Conservation (phyloP, 768 basidiomycete genomes). For the Leccinum disarticulatum region DNA sequence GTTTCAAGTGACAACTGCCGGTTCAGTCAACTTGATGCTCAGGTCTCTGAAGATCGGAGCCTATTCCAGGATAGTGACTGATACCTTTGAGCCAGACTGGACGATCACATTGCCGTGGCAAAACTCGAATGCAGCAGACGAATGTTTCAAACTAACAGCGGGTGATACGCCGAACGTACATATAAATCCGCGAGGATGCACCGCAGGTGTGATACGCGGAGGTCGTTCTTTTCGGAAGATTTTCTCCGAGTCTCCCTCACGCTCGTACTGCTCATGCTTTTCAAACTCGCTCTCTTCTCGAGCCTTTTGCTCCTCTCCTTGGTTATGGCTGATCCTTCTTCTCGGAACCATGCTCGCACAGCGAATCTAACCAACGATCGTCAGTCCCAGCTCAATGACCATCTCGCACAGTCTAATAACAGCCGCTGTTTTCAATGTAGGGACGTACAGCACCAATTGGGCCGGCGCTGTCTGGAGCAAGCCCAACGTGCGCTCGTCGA, state of each 20-base stretch:
- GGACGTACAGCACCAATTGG: not conserved
- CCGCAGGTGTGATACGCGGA: not conserved
- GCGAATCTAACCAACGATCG: not conserved
- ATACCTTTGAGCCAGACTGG: too few relatives aligned
- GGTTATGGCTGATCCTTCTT: conserved; percentile 1
- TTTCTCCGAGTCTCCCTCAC: not conserved
- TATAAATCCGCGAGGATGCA: not conserved
- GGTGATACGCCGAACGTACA: not conserved
- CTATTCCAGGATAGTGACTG: too few relatives aligned
- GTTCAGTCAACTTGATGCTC: too few relatives aligned
- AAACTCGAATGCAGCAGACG: not conserved
- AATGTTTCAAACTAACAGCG: not conserved
- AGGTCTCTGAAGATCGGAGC: too few relatives aligned
- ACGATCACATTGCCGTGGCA: not conserved
- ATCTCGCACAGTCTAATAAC: not conserved
- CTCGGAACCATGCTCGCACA: not conserved
- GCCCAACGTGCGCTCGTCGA: not conserved
- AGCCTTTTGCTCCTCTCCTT: not conserved
- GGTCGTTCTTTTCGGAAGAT: not conserved
- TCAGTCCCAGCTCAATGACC: not conserved
- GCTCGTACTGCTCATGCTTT: not conserved
- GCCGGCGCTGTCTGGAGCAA: not conserved
- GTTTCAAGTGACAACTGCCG: too few relatives aligned
- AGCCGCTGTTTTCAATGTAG: not conserved
- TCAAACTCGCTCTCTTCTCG: not conserved